phyloP scores from a whole-genome alignment of 441 rosid genomes.

The Erysimum cheiri region DNA sequence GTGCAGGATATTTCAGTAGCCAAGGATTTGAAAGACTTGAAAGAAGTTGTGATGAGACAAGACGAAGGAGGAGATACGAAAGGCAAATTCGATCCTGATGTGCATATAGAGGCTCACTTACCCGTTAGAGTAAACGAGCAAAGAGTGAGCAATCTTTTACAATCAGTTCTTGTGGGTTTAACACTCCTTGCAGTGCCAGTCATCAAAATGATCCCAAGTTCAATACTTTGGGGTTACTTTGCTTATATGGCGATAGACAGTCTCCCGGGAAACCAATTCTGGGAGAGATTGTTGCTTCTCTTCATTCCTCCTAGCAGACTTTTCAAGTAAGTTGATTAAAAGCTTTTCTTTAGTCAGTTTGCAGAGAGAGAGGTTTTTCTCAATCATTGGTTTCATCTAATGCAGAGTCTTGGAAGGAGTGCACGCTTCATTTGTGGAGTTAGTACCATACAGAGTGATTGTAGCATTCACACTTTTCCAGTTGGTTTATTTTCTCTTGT shows the following conservation, averaged over 20 bases:
- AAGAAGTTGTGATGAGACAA: conserved; percentile 66
- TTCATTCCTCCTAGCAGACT: conserved; percentile 54
- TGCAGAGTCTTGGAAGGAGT: conserved; percentile 70
- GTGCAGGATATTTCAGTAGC: conserved; percentile 43
- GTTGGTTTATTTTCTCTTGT: conserved; percentile 60
- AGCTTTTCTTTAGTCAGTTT: conserved; percentile 4
- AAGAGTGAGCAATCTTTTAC: conserved; percentile 76
- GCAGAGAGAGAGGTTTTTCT: background rate
- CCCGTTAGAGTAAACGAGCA: conserved; percentile 87
- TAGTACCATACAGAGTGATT: conserved; percentile 70
- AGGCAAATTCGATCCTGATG: conserved; percentile 63
- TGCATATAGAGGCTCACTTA: conserved; percentile 69
- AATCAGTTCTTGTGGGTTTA: conserved; percentile 66
- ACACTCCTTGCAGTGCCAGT: conserved; percentile 63
- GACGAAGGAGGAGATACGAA: conserved; percentile 47
- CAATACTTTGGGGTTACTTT: conserved; percentile 69
- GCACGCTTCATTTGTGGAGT: conserved; percentile 78
- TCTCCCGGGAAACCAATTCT: conserved; percentile 69
- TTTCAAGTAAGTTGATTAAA: conserved; percentile 49
- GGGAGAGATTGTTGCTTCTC: conserved; percentile 62
- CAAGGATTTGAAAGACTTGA: conserved; percentile 58
- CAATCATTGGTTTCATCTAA: conserved; percentile 17
- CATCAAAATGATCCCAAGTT: conserved; percentile 66
- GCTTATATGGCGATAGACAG: conserved; percentile 75
- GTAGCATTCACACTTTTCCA: conserved; percentile 69